Conservation (phyloP, 75 land plant genomes). For the Ceratopteris richardii region DNA sequence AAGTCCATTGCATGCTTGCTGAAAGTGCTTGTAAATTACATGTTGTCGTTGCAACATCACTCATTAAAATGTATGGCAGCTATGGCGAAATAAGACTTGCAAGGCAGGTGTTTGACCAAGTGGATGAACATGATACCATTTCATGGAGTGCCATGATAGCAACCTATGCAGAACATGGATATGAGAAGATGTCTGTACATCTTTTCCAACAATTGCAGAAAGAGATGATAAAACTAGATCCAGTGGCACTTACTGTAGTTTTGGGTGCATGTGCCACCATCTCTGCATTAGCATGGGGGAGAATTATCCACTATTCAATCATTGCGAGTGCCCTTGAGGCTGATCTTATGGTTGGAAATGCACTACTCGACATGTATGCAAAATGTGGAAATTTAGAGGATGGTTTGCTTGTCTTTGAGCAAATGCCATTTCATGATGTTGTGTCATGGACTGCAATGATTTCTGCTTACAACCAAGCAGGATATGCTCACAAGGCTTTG, state of each 20-base stretch:
- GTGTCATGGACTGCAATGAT: slow-evolving; percentile 56
- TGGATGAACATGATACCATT: slow-evolving; percentile 18
- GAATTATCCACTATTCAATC: slow-evolving; percentile 43
- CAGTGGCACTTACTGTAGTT: slow-evolving; percentile 40
- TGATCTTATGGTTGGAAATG: slow-evolving; percentile 28
- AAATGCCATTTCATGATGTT: slow-evolving; percentile 26
- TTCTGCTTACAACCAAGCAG: slow-evolving; percentile 30
- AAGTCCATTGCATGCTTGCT: slow-evolving; percentile 19
- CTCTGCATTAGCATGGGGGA: slow-evolving; percentile 38
- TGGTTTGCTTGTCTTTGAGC: slow-evolving; percentile 33
- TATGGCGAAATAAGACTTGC: slow-evolving; percentile 11
- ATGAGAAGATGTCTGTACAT: slow-evolving; percentile 17
- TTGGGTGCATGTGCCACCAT: slow-evolving; percentile 47
- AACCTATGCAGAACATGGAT: slow-evolving; percentile 28
- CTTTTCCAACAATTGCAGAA: slow-evolving; percentile 27
- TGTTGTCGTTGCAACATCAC: slow-evolving; percentile 1
- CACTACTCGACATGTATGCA: slow-evolving; percentile 50
- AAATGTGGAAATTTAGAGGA: slow-evolving; percentile 43
- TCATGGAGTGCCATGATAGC: slow-evolving; percentile 43
- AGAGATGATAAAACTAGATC: slow-evolving; percentile 23
- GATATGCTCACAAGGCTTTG: slow-evolving; percentile 28
- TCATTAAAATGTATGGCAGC: slow-evolving; percentile 17
- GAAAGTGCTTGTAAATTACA: too few relatives aligned
- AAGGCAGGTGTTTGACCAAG: slow-evolving; percentile 12
- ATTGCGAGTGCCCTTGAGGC: slow-evolving; percentile 24